A percentile compares a stretch with the other conserved stretches of the same genome.
These are phyloP conservation scores for Alternaria novae-zelandiae DNA, from an alignment of 2,329 filamentous ascomycete species.

Conservation along the genomic window DNA sequence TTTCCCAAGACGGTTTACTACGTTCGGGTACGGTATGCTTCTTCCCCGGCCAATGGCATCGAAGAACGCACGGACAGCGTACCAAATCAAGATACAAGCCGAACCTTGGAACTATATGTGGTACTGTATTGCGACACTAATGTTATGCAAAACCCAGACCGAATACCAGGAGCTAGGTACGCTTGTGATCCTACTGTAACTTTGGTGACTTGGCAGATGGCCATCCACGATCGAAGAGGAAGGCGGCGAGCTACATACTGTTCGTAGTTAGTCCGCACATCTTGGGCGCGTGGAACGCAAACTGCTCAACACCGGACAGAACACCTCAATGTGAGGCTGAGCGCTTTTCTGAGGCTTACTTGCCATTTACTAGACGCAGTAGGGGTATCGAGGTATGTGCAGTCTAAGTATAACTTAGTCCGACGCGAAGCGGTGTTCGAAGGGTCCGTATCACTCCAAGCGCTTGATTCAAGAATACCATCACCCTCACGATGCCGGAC, in stretches of 20 bases:
- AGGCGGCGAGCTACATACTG: constrained; percentile 3
- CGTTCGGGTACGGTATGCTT: constrained; percentile 1
- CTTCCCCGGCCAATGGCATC: constrained; percentile 9
- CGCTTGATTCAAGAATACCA: not conserved
- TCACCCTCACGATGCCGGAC: not conserved
- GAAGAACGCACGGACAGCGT: not conserved
- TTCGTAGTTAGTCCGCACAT: not conserved
- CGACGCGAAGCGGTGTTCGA: not conserved
- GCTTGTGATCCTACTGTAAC: constrained; percentile 4
- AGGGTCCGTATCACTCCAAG: not conserved
- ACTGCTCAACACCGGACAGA: not conserved
- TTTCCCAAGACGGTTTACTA: not conserved
- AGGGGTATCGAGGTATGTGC: not conserved
- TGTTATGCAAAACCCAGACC: constrained; percentile 3
- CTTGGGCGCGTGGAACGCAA: not conserved
- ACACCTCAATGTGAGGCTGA: not conserved
- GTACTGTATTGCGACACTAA: constrained; percentile 2
- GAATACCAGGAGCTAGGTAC: constrained; percentile 12
- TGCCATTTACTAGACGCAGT: not conserved
- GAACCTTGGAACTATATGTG: not conserved
- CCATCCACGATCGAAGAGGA: constrained; percentile 5
- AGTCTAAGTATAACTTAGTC: not conserved
- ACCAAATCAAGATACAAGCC: not conserved
- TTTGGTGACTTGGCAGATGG: constrained; percentile 4
- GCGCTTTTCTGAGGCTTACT: not conserved